phyloP scores from a whole-genome alignment of 768 basidiomycete genomes.

The Cystofilobasidium capitatum region DNA sequence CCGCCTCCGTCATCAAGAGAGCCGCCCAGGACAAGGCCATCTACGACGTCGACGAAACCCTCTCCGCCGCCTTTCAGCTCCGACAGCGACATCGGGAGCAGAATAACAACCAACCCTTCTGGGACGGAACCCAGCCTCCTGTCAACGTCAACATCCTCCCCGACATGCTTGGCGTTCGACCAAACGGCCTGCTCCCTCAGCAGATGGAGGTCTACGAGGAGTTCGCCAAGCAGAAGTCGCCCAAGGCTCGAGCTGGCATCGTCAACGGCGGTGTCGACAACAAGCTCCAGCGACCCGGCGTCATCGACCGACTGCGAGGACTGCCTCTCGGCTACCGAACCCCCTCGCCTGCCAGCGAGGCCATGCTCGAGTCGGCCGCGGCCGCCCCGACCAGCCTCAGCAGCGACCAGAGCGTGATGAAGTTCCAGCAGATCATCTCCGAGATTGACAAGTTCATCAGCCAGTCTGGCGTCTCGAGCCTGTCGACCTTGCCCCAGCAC shows the following conservation, averaged over 20 bases:
- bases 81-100: constrained; percentile 75
- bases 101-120: constrained; percentile 61
- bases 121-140: constrained; percentile 62
- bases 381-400: constrained; percentile 12
- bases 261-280: background rate
- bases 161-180: constrained; percentile 76
- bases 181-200: constrained; percentile 65
- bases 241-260: background rate
- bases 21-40: constrained; percentile 95
- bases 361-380: constrained; percentile 12
- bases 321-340: constrained; percentile 3
- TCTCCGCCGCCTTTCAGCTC: constrained; percentile 67
- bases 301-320: background rate
- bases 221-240: constrained; percentile 50
- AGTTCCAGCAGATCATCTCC: constrained; percentile 52
- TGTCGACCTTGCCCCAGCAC: constrained; percentile 63
- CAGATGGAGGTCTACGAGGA: constrained; percentile 92
- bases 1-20: constrained; percentile 88
- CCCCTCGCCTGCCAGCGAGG: constrained; percentile 14
- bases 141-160: constrained; percentile 58
- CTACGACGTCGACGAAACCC: constrained; percentile 83
- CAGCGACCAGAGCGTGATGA: constrained; percentile 68
- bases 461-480: constrained; percentile 62
- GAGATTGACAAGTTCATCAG: constrained; percentile 74
- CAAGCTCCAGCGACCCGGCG: background rate